Base-by-base conservation (phyloP, 495 filamentous ascomycete species). In the Penicillium bovifimosum region DNA sequence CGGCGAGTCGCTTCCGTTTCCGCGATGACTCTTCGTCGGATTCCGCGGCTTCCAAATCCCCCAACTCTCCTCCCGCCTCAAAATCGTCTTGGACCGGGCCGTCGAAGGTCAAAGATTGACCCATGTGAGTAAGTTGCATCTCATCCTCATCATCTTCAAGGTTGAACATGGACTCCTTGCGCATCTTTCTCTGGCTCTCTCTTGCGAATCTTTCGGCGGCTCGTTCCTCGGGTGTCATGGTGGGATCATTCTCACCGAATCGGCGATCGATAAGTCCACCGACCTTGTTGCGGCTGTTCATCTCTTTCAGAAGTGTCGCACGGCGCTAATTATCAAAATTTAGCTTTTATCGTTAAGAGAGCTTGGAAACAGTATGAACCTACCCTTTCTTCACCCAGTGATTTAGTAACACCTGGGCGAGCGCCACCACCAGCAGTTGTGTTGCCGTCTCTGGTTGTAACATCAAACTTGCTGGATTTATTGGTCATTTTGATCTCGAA, bases 241-340 rank as follows among this genome's bases (percentile, higher is more conserved):
- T 85, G 16, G 91, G 87, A 62, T 99, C 91, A 55, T 93, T 87
- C 71, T 99, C 93, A 68, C 95, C 93, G 68, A 99, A 96, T 51
- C 93, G 86, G 55, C 88, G 83, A 73, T 99, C 93, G 49, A 93
- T 64, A 57, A 99, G 87, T 20, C 93, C 91, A 51, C 93, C 93
- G 20, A 88, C 84, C 72, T 96, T 97, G 65, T 91, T 88, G 5
- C 86, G 81, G 31, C 80, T 77, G 62, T 90, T 85, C 77, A 97
- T 88, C 59, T 97, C 91, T 9, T 86, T 80, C 16, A 96, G 69
- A 6, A 96, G 77, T 2, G 91, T 95, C 69, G 84, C 76, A 5
- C 86, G 79, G 41, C 90, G 80, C 86, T 91, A 64, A 42, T 52
- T 6, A 31, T 52, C 54, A 47, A 11, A 49, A 32, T 36, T 17